Evolutionary conservation across 768 basidiomycete genomes (phyloP).

Genomic region (Cystofilobasidium ferigula): DNA sequence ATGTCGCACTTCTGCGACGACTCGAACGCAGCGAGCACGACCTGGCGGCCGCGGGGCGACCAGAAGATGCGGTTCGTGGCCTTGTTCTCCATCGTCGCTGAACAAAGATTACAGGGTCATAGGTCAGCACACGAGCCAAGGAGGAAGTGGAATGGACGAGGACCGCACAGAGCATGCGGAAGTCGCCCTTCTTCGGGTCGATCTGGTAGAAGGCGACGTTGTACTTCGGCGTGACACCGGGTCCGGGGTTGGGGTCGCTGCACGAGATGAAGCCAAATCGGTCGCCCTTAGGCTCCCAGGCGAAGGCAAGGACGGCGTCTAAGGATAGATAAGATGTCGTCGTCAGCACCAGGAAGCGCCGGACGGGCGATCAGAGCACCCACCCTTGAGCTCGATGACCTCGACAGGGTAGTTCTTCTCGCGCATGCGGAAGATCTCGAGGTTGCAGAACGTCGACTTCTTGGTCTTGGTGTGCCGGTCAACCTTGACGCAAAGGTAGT

Average conservation of each 20-base stretch:
- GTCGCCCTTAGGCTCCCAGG: slow-evolving; percentile 97
- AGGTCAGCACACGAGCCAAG: not conserved
- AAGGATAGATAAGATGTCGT: slow-evolving; percentile 9
- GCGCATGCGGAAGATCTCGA: slow-evolving; percentile 92
- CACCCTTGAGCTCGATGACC: slow-evolving; percentile 92
- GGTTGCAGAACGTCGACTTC: slow-evolving; percentile 94
- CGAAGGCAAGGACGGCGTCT: slow-evolving; percentile 93
- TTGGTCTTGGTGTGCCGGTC: slow-evolving; percentile 92
- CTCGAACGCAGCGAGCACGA: slow-evolving; percentile 89
- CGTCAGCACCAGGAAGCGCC: slow-evolving; percentile 8
- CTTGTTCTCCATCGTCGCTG: slow-evolving; percentile 65
- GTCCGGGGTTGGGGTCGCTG: slow-evolving; percentile 79
- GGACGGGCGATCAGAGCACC: slow-evolving; percentile 6
- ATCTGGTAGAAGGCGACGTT: slow-evolving; percentile 93
- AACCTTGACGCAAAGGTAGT: slow-evolving; percentile 97
- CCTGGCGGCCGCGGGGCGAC: slow-evolving; percentile 92
- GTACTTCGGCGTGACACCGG: slow-evolving; percentile 90
- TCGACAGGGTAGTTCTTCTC: slow-evolving; percentile 98
- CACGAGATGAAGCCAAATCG: slow-evolving; percentile 93
- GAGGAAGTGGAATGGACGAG: not conserved
- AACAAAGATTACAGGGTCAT: not conserved
- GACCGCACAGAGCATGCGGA: slow-evolving; percentile 64
- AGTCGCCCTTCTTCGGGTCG: slow-evolving; percentile 83
- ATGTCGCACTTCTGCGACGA: slow-evolving; percentile 91
- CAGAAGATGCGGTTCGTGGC: slow-evolving; percentile 90